Evolutionary conservation across 2,329 filamentous ascomycete species (phyloP).

Genomic region (Penicillium decumbens): DNA sequence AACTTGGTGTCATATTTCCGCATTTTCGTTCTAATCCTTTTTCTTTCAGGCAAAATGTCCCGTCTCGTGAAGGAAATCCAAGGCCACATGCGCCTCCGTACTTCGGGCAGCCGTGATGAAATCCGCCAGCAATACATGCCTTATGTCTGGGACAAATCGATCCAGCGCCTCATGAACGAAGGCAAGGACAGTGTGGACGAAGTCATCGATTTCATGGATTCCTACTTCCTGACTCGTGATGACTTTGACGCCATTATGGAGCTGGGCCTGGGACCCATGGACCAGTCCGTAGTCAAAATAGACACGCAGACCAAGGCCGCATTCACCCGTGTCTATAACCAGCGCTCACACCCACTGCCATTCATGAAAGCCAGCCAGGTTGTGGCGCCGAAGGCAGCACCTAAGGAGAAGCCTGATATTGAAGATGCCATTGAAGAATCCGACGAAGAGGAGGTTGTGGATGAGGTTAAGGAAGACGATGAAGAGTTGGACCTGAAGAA

Average conservation of each 20-base stretch:
- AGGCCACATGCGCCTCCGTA: constrained; percentile 88
- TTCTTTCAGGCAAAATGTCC: constrained; percentile 54
- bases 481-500: constrained; percentile 81
- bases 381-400: constrained; percentile 63
- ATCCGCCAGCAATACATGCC: constrained; percentile 93
- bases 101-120: constrained; percentile 87
- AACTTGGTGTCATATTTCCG: background rate
- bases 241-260: constrained; percentile 93
- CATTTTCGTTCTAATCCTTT: background rate
- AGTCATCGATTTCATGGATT: constrained; percentile 94
- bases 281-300: constrained; percentile 68
- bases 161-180: constrained; percentile 68
- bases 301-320: constrained; percentile 80
- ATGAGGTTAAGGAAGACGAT: constrained; percentile 58
- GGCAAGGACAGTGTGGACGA: constrained; percentile 77
- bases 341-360: constrained; percentile 78
- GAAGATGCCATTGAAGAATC: constrained; percentile 95
- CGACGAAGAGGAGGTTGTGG: constrained; percentile 62
- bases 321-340: constrained; percentile 89
- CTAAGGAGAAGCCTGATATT: constrained; percentile 78
- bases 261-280: constrained; percentile 80
- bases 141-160: constrained; percentile 73
- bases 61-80: constrained; percentile 90
- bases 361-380: constrained; percentile 92
- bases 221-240: constrained; percentile 89